These are phyloP conservation scores for Athelia sp. DNA, from an alignment of 1,284 basidiomycete species.

Conservation along the genomic window DNA sequence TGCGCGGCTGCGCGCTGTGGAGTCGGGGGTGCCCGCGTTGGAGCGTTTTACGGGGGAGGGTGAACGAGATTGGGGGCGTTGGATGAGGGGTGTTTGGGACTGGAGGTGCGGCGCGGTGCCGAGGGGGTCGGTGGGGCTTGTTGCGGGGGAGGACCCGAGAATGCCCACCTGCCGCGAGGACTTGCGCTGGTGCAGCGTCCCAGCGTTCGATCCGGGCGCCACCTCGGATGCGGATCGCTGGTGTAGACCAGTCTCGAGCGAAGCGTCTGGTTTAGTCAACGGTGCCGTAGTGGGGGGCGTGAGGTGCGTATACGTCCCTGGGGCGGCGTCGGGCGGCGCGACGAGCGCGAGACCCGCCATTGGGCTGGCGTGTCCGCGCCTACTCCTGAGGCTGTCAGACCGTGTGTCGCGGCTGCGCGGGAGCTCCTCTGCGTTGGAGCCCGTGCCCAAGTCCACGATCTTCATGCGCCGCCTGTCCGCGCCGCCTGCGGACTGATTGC, in stretches of 20 bases:
- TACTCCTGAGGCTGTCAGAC: conserved; percentile 29
- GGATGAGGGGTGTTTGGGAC: conserved; percentile 39
- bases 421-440: conserved; percentile 19
- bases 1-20: too few relatives aligned
- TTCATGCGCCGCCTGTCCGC: conserved; percentile 61
- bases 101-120: conserved; percentile 13
- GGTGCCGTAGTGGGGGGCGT: conserved; percentile 49
- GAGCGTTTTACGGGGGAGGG: conserved; percentile 32
- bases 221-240: conserved; percentile 6
- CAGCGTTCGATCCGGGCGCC: not conserved
- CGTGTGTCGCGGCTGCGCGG: conserved; percentile 21
- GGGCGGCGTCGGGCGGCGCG: conserved; percentile 62
- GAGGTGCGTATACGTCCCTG: conserved; percentile 43
- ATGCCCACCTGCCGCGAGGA: conserved; percentile 54
- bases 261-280: not conserved
- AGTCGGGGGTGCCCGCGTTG: too few relatives aligned
- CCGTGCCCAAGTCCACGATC: conserved; percentile 53
- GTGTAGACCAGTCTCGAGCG: conserved; percentile 3
- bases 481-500: conserved; percentile 46
- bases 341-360: conserved; percentile 56
- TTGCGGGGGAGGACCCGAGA: conserved; percentile 36
- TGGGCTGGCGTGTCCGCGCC: conserved; percentile 37
- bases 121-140: conserved; percentile 18
- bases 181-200: conserved; percentile 23
- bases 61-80: conserved; percentile 45